These are phyloP conservation scores for Penicillium turbatum DNA, from an alignment of 495 filamentous ascomycete genomes.

Conservation along the genomic window DNA sequence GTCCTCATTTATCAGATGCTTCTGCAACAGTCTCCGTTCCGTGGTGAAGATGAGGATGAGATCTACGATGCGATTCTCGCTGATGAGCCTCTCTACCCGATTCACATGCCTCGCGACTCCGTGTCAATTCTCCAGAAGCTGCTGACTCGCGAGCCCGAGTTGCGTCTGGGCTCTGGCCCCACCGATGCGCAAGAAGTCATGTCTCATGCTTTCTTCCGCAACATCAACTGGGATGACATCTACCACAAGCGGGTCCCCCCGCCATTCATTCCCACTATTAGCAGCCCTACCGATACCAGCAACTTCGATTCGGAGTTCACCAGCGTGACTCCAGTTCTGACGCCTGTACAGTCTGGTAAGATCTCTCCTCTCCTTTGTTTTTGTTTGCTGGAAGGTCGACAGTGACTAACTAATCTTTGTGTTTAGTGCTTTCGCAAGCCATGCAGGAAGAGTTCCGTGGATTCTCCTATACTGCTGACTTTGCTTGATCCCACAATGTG, in stretches of 20 bases:
- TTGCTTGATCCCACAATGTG: slow-evolving; percentile 41
- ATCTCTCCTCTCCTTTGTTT: slow-evolving; percentile 1
- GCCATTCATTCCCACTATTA: slow-evolving; percentile 86
- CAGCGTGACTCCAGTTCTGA: slow-evolving; percentile 94
- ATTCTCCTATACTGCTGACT: slow-evolving; percentile 91
- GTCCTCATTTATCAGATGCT: slow-evolving; percentile 99
- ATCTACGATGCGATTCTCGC: slow-evolving; percentile 99
- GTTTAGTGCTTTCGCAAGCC: slow-evolving; percentile 84
- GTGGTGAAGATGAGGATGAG: slow-evolving; percentile 98
- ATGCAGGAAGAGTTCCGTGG: slow-evolving; percentile 99
- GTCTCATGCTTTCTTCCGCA: slow-evolving; percentile 97
- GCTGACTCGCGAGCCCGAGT: slow-evolving; percentile 88
- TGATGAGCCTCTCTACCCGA: slow-evolving; percentile 95
- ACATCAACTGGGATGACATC: slow-evolving; percentile 98
- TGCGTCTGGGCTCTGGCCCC: slow-evolving; percentile 86
- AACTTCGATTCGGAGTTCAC: slow-evolving; percentile 99
- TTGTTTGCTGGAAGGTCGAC: background rate
- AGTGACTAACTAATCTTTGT: slow-evolving; percentile 13
- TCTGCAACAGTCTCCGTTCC: slow-evolving; percentile 96
- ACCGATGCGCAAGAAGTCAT: slow-evolving; percentile 99
- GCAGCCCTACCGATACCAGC: slow-evolving; percentile 90
- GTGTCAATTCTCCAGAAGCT: slow-evolving; percentile 98
- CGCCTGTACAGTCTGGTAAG: slow-evolving; percentile 95
- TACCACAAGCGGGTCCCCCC: slow-evolving; percentile 88
- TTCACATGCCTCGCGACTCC: slow-evolving; percentile 97